A percentile compares a stretch with the other conserved stretches of the same genome.
phyloP scores from a whole-genome alignment of 2,329 filamentous ascomycete species.

The Xylariaceae sp. region DNA sequence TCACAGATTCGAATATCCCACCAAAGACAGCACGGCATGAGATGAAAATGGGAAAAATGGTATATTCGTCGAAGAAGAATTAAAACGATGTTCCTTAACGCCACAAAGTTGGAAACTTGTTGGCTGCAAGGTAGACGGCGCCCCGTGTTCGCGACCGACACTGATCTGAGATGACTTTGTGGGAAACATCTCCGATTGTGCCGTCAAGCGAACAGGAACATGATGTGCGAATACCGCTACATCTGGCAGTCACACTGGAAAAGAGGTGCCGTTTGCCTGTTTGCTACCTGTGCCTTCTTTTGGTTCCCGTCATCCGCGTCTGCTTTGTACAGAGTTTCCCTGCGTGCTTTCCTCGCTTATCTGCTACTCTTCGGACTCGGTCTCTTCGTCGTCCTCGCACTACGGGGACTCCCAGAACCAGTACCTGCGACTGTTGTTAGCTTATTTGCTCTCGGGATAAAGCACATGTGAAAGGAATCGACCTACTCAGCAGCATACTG shows the following conservation, averaged over 20 bases:
- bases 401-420: conserved; percentile 27
- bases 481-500: conserved; percentile 84
- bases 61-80: background rate
- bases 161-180: background rate
- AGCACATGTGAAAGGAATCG: conserved; percentile 17
- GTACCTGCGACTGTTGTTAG: conserved; percentile 23
- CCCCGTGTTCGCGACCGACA: background rate
- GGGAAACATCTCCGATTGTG: no score
- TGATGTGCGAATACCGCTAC: no score
- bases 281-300: background rate
- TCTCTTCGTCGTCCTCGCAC: no score
- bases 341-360: background rate
- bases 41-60: background rate
- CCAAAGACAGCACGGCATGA: background rate
- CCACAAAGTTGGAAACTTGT: background rate
- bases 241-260: no score
- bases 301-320: background rate
- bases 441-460: background rate
- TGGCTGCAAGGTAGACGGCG: background rate
- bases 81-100: background rate
- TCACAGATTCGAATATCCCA: background rate
- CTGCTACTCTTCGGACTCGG: background rate
- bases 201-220: no score
- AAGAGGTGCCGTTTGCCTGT: no score
- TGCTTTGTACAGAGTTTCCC: background rate